Percentiles rank a stretch among this genome's conserved stretches.
Conservation (phyloP, 352 stramenopile species). For the Phytophthora rubi region DNA sequence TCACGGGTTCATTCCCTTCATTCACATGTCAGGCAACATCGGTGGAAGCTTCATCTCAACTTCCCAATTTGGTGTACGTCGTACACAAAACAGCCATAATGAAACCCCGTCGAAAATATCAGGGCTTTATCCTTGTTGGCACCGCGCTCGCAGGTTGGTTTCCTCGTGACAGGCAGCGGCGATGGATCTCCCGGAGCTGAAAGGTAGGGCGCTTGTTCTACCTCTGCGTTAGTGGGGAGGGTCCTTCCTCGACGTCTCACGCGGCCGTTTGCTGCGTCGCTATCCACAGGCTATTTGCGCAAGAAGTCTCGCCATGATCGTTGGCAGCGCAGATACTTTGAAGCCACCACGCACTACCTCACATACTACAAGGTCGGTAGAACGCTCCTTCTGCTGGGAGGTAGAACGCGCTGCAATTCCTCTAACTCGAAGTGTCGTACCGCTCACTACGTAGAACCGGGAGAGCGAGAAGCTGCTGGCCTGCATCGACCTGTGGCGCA, state of each 20-base stretch:
- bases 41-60: background rate
- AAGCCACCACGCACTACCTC: slow-evolving; percentile 97
- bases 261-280: no score
- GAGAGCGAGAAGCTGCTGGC: slow-evolving; percentile 89
- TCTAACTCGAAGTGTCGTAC: background rate
- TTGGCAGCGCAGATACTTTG: slow-evolving; percentile 98
- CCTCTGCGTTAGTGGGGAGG: background rate
- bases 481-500: slow-evolving; percentile 90
- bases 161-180: slow-evolving; percentile 12
- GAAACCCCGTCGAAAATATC: slow-evolving; percentile 18
- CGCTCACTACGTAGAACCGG: slow-evolving; percentile 48
- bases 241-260: background rate
- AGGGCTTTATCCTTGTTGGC: slow-evolving; percentile 24
- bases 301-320: slow-evolving; percentile 93
- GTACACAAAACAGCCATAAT: slow-evolving; percentile 11
- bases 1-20: slow-evolving; percentile 5
- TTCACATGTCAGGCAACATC: slow-evolving; percentile 1
- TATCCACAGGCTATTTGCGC: slow-evolving; percentile 83
- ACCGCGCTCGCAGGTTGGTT: background rate
- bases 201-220: slow-evolving; percentile 49
- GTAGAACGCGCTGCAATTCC: background rate
- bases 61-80: slow-evolving; percentile 5
- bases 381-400: background rate
- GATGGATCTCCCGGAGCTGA: slow-evolving; percentile 85
- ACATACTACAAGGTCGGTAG: slow-evolving; percentile 97